These are phyloP conservation scores for Aphanomyces invadans DNA, from an alignment of 352 stramenopile genomes.

Conservation along the genomic window DNA sequence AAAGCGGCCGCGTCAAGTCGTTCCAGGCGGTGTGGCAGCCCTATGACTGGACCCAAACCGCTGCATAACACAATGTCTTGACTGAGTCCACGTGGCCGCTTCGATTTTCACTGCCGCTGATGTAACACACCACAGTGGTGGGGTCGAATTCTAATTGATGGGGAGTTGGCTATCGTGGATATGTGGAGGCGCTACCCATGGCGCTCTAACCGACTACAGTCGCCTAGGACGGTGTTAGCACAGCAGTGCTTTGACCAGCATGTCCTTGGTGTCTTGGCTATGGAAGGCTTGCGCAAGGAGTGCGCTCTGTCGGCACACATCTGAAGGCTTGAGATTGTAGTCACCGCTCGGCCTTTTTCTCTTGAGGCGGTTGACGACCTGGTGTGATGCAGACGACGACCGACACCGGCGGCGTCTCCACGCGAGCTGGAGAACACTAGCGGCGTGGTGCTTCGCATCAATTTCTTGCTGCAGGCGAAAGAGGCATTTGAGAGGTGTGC, in stretches of 20 bases:
- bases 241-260: background rate
- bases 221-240: background rate
- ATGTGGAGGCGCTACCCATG: background rate
- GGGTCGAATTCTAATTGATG: too few species aligned
- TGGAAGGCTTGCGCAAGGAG: background rate
- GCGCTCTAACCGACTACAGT: background rate
- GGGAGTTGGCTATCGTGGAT: background rate
- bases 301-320: background rate
- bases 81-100: too few species aligned
- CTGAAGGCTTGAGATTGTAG: background rate
- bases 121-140: too few species aligned
- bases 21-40: constrained; percentile 59
- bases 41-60: constrained; percentile 82
- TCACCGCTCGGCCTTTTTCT: constrained; percentile 9
- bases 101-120: too few species aligned
- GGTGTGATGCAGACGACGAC: too few species aligned
- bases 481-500: background rate
- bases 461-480: constrained; percentile 6
- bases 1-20: constrained; percentile 50
- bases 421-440: background rate
- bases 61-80: too few species aligned
- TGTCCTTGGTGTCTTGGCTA: background rate
- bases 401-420: background rate
- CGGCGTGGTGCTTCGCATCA: constrained; percentile 4
- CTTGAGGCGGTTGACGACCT: constrained; percentile 7